Evolutionary conservation across 2,329 filamentous ascomycete species (phyloP), one percentile per base, ranked within the genome.

Genomic region (Cyphellophora attinorum): DNA sequence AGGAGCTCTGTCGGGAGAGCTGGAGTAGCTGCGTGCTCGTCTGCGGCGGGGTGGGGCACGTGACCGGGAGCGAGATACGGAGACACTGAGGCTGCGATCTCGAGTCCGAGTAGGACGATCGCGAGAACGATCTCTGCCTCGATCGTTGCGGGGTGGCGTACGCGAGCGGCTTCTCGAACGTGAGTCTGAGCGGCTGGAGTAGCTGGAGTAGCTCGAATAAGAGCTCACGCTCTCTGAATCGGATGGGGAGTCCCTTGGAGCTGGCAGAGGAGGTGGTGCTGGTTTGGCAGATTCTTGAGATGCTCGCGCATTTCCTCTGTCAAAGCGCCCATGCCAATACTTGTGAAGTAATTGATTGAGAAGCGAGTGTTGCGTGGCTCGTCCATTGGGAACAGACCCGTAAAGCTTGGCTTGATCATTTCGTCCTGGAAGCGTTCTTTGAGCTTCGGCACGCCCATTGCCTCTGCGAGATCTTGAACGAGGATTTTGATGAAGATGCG

Each of bases 331-430:
- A 98, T 93, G 39, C 88, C 86, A 51, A 98, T 93, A 51, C 86
- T 91, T 6, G 91, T 98, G 59, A 98, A 96, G 70, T 95, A 98
- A 62, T 98, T 98, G 77, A 98, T 94, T 33, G 88, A 85, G 68
- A 98, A 98, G 35, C 89, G 79, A 25, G 88, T 86, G 60, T 95
- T 91, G 54, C 84, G 79, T 15, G 86, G 76, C 51, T 86, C 85
- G 56, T 96, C 88, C 41, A 69, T 80, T 0, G 91, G 91, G 68
- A 98, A 96, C 28, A 98, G 65, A 18, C 89, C 89, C 25, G 80
- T 76, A 39, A 95, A 76, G 55, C 75, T 82, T 32, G 85, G 76
- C 41, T 80, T 78, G 25, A 96, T 67, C 32, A 76, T 72, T 28
- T 91, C 82, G 48, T 93, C 86, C 46, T 71, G 76, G 60, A 95